Evolutionary conservation across 768 basidiomycete genomes (phyloP).

Genomic region (Pleurotus ostreatus): DNA sequence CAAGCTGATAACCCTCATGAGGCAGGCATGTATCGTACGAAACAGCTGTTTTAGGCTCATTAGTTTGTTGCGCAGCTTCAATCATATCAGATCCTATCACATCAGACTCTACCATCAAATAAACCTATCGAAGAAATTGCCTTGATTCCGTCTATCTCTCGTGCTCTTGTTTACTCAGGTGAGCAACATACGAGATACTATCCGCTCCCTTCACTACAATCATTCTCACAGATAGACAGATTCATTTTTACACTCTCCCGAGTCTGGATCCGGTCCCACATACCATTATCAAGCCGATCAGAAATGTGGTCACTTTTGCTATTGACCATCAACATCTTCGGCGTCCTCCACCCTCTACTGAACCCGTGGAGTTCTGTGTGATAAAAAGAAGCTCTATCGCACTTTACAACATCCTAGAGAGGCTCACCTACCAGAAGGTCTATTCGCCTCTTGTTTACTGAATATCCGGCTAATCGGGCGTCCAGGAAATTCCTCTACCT

Average conservation of each 20-base stretch:
- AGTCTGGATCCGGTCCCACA: slow-evolving; percentile 67
- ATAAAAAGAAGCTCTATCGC: slow-evolving; percentile 65
- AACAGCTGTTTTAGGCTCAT: not conserved
- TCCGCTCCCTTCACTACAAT: slow-evolving; percentile 3
- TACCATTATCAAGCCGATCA: slow-evolving; percentile 65
- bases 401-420: slow-evolving; percentile 63
- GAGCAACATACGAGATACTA: slow-evolving; percentile 18
- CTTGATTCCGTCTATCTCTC: slow-evolving; percentile 70
- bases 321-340: slow-evolving; percentile 75
- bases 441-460: not conserved
- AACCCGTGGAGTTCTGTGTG: slow-evolving; percentile 67
- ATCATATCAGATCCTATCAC: slow-evolving; percentile 63
- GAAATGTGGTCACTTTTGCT: slow-evolving; percentile 76
- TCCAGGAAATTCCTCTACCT: slow-evolving; percentile 69
- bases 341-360: slow-evolving; percentile 42
- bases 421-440: slow-evolving; percentile 60
- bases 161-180: slow-evolving; percentile 77
- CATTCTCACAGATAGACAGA: slow-evolving; percentile 43
- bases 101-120: slow-evolving; percentile 62
- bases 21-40: slow-evolving; percentile 25
- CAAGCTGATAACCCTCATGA: slow-evolving; percentile 52
- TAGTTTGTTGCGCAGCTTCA: slow-evolving; percentile 35
- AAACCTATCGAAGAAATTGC: slow-evolving; percentile 80
- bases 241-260: slow-evolving; percentile 81
- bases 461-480: not conserved